Evolutionary conservation across 2,329 filamentous ascomycete species (phyloP), one percentile per base, ranked within the genome.

Genomic region (Ilyonectria mors-panacis): DNA sequence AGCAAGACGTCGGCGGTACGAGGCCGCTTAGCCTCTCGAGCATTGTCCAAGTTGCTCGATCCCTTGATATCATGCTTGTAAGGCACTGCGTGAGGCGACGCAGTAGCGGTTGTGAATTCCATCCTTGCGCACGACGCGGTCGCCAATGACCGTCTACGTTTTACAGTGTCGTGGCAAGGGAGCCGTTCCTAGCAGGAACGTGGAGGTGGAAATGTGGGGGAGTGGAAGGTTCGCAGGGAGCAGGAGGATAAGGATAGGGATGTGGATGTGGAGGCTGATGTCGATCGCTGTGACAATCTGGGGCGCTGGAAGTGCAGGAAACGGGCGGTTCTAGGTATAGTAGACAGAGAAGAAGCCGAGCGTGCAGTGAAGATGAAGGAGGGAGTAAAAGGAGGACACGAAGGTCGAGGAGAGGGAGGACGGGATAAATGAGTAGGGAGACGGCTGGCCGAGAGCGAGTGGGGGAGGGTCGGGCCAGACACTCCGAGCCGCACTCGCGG

Each of bases 121-220:
- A 75, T 75, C 66, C 73, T 75, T 75, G 73, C 71, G 63, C 72
- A 73, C 72, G 70, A 71, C 63, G 51, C 66, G 51, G 39, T 69
- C 47, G 47, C 39, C 23, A 47, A 55, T 19, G 23, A 60, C 45
- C 56, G 63, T 69, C 54, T 68, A 56, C 63, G 60, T 37, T 55
- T 65, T 70, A 51, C 61, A 39, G 50, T 72, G 66, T 73, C 73
- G 73, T 70, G 73, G 73, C 73, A 73, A 75, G 73, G 72, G 53
- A 67, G 60, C 53, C 67, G 72, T 67, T 64, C 72, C 73, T 75
- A 75, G 70, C 73, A 75, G 59, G 64, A 59, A 48, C 26, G 56
- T 42, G 39, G 48, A 54, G 64, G 45, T 51, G 21, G 62, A 44
- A 51, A 26, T 63, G 55, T 23, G 51, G 51, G 55, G 54, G 60